Evolutionary conservation across 2,329 filamentous ascomycete species (phyloP).

Genomic region (Dichotomopilus funicola): DNA sequence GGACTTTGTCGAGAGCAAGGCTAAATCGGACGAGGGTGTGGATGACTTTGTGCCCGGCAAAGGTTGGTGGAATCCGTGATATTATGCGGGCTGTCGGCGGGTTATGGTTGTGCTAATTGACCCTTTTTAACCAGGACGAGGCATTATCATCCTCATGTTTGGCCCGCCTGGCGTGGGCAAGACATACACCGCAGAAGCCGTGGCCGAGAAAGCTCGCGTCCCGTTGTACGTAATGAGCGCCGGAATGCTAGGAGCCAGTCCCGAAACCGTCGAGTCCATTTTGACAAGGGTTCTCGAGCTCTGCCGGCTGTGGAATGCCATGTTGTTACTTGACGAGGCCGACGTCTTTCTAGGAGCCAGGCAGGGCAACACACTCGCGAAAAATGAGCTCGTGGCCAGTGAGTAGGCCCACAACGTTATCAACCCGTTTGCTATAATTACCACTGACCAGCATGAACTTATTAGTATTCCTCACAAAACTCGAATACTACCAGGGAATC

Average conservation of each 20-base stretch:
- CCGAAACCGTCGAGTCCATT: conserved; percentile 29
- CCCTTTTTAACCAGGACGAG: conserved; percentile 14
- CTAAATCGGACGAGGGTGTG: conserved; percentile 22
- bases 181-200: conserved; percentile 33
- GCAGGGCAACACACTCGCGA: conserved; percentile 28
- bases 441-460: no score
- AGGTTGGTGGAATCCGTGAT: conserved; percentile 12
- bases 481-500: conserved; percentile 35
- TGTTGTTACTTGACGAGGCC: conserved; percentile 31
- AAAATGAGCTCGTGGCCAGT: conserved; percentile 35
- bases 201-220: conserved; percentile 33
- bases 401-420: background rate
- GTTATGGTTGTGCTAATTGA: background rate
- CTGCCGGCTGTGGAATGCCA: conserved; percentile 36
- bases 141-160: conserved; percentile 32
- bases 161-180: conserved; percentile 35
- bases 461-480: conserved; percentile 28
- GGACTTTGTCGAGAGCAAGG: conserved; percentile 35
- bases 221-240: conserved; percentile 36
- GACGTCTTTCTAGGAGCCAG: conserved; percentile 34
- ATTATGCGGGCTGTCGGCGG: no score
- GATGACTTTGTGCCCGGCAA: conserved; percentile 34
- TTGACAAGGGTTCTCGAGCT: conserved; percentile 32
- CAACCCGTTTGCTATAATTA: no score
- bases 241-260: conserved; percentile 33